Evolutionary conservation across 768 basidiomycete species (phyloP).

Genomic region (Daedaleopsis nitida): DNA sequence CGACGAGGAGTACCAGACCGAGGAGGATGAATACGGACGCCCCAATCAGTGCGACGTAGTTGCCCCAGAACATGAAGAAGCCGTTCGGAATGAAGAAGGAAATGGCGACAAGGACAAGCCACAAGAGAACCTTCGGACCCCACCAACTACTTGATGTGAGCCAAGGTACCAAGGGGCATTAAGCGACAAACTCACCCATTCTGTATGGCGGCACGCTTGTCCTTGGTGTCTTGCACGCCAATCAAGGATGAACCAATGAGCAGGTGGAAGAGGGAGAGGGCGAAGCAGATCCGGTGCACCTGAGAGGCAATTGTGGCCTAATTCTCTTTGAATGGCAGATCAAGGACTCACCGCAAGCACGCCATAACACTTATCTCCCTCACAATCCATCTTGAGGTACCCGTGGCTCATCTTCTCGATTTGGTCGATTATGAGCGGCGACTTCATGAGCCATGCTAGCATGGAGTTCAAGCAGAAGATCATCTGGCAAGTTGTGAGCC

Average conservation of each 20-base stretch:
- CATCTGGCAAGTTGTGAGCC: slow-evolving; percentile 50
- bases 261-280: slow-evolving; percentile 85
- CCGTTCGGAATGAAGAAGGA: slow-evolving; percentile 96
- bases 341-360: slow-evolving; percentile 80
- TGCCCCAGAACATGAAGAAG: slow-evolving; percentile 99
- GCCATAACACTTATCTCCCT: slow-evolving; percentile 91
- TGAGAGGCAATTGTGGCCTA: slow-evolving; percentile 29
- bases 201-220: slow-evolving; percentile 93
- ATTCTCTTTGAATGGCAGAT: neutral
- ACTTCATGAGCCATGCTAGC: slow-evolving; percentile 96
- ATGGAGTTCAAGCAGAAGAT: slow-evolving; percentile 96
- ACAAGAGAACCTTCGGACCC: slow-evolving; percentile 94
- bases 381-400: slow-evolving; percentile 98
- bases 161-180: neutral
- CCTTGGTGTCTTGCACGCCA: slow-evolving; percentile 86
- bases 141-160: slow-evolving; percentile 71
- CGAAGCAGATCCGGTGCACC: slow-evolving; percentile 97
- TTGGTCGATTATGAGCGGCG: slow-evolving; percentile 79
- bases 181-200: slow-evolving; percentile 69
- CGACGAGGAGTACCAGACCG: slow-evolving; percentile 94
- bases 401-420: slow-evolving; percentile 94
- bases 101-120: slow-evolving; percentile 77
- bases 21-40: slow-evolving; percentile 95
- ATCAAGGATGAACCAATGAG: slow-evolving; percentile 78
- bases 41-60: slow-evolving; percentile 88